Conservation (phyloP, 1,139 yeast species). For the Hansenula lynferdii region DNA sequence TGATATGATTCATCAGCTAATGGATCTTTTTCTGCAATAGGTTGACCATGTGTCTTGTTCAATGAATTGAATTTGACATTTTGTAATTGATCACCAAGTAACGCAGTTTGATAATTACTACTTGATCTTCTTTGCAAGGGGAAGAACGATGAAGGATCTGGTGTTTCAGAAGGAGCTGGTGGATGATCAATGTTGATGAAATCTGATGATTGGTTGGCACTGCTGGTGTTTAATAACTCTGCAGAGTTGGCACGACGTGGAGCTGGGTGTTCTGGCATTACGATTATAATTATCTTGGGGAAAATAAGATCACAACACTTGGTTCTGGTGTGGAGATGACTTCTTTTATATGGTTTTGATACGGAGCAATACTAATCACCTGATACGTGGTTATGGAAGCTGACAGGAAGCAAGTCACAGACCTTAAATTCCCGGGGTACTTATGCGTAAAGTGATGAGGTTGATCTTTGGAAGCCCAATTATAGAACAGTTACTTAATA, state of each 20-base stretch:
- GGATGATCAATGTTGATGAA: conserved; percentile 9
- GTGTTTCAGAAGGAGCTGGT: conserved; percentile 14
- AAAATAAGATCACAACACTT: too few species aligned
- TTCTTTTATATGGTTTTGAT: too few species aligned
- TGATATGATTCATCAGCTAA: neutral
- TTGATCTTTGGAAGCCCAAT: too few species aligned
- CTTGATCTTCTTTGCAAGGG: conserved; percentile 13
- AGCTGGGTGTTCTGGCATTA: neutral
- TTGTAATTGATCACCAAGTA: conserved; percentile 5
- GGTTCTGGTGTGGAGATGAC: too few species aligned
- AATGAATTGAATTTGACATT: neutral
- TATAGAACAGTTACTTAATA: too few species aligned
- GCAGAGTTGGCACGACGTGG: neutral
- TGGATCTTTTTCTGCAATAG: neutral
- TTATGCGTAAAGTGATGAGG: too few species aligned
- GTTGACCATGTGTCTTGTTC: neutral
- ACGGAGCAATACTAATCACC: too few species aligned
- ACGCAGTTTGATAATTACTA: conserved; percentile 11
- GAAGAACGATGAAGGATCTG: conserved; percentile 7
- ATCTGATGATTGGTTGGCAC: conserved; percentile 6
- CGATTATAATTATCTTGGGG: neutral
- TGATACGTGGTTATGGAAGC: too few species aligned
- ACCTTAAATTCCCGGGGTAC: too few species aligned
- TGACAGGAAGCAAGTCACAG: too few species aligned
- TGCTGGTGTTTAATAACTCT: neutral